Evolutionary conservation across 2,329 filamentous ascomycete species (phyloP), one percentile per base, ranked within the genome.

Genomic region (Furcasterigmium furcatum): DNA sequence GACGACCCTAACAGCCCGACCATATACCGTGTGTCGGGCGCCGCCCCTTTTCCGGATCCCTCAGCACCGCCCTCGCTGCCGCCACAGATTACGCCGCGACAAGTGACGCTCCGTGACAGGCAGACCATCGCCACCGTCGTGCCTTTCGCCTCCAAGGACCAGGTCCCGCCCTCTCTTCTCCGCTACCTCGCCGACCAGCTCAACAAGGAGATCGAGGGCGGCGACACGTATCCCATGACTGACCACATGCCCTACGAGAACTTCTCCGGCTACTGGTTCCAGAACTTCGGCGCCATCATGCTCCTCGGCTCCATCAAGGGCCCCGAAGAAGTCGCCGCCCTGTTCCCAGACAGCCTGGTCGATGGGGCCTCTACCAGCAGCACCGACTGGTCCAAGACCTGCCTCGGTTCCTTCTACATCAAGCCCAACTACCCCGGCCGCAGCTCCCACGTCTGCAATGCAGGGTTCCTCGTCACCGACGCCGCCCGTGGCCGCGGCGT

Each of bases 341-440:
- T 43, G 8, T 36, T 36, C 34, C 34, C 34, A 6, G 34, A 36
- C 6, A 19, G 7, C n/a, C 12, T 9, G 9, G 20, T 9, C 19
- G 22, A 39, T 10, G 22, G 19, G 9, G 22, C 20, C 36, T 9
- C 10, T 7, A 20, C 34, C 16, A 10, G 14, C 8, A 18, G 35
- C 35, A 38, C 36, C 55, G 87, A 92, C 65, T 95, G 91, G 90
- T 79, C 82, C 53, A 84, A 84, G 59, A 77, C 87, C 57, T 95
- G 90, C 58, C 72, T 96, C 36, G 91, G 91, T 46, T 95, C 88
- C 68, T 95, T 95, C 68, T 95, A 94, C 68, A 88, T 95, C 74
- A 91, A 94, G 70, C 90, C 91, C 40, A 95, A 96, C 66, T 96
- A 95, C 64, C 90, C 91, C 0, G 91, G 91, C 40, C 80, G 91